Base-by-base conservation (phyloP, 441 rosid species). In the Breynia disticha region DNA sequence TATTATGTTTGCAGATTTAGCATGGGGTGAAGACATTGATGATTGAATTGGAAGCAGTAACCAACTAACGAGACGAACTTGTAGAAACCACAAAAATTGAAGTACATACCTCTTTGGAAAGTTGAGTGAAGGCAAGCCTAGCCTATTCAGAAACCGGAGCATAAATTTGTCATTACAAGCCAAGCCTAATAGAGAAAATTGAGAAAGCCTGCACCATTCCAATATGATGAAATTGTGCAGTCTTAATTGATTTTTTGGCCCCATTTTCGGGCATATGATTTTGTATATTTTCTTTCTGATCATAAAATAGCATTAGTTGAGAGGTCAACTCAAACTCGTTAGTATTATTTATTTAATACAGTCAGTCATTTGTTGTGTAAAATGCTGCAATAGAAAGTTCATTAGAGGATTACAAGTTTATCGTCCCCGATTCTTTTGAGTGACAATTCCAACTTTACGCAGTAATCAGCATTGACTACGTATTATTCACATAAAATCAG, bases 21-120 rank as follows among this genome's bases (percentile, higher is more conserved):
- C 95, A 48, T 88, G 95, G 95, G 95, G 86, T 64, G 87, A 88
- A 67, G 95, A 86, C 48, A 76, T 88, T 19, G 95, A 86, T 13
- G 94, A 86, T 68, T 81, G 67, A 79, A 70, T 60, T 22, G 32
- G 7, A 28, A 38, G 62, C 48, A 18, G 61, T 16, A 24, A 35
- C 20, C 50, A 13, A 7, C 19, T 16, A 9, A 32, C 16, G 17
- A 51, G 55, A 22, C 17, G 11, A n/a, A 10, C 10, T 13, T 21
- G 19, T 8, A 24, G 28, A 32, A 48, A 19, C 43, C 43, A 39
- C 9, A 13, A 14, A 39, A 39, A 20, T 12, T 38, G 44, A 51
- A 45, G 16, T 21, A 21, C 12, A 11, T 16, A 9, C 39, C 41
- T 10, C 11, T 51, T 51, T 51, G 43, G 55, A 51, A 32, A 51